A percentile compares a stretch with the other conserved stretches of the same genome.
phyloP scores from a whole-genome alignment of 371 early-diverging fungal species.

The Blakeslea trispora region DNA sequence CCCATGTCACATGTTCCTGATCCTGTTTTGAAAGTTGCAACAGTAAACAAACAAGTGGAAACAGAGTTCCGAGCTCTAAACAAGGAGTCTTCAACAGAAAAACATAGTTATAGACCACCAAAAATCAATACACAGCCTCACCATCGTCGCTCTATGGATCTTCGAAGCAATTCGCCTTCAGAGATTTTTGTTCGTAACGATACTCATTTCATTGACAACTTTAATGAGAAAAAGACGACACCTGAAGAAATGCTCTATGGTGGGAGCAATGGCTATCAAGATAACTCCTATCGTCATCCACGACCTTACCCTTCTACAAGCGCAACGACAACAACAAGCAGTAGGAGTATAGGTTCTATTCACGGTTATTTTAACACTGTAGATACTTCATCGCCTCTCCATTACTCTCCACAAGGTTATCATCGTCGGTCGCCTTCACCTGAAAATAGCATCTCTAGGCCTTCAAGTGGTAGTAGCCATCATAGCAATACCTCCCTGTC shows the following conservation, averaged over 20 bases:
- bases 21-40: conserved; percentile 26
- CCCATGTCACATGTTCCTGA: conserved; percentile 15
- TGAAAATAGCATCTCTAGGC: conserved; percentile 11
- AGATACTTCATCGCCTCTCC: neutral
- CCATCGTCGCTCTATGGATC: neutral
- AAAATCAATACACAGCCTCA: conserved; percentile 10
- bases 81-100: neutral
- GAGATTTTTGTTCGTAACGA: conserved; percentile 14
- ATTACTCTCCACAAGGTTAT: neutral
- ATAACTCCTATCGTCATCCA: conserved; percentile 11
- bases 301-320: conserved; percentile 1
- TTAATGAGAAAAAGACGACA: conserved; percentile 3
- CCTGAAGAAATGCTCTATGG: conserved; percentile 9
- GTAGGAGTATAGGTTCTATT: neutral
- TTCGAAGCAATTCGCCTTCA: neutral
- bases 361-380: neutral
- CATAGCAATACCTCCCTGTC: conserved; percentile 16
- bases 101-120: neutral
- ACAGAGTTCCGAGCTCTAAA: conserved; percentile 13
- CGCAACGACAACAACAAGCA: neutral
- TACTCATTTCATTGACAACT: conserved; percentile 15
- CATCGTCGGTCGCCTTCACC: conserved; percentile 8
- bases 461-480: conserved; percentile 21
- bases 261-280: conserved; percentile 14
- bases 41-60: conserved; percentile 20